These are phyloP conservation scores for Neonectria hederae DNA, from an alignment of 2,329 filamentous ascomycete species.

Conservation along the genomic window DNA sequence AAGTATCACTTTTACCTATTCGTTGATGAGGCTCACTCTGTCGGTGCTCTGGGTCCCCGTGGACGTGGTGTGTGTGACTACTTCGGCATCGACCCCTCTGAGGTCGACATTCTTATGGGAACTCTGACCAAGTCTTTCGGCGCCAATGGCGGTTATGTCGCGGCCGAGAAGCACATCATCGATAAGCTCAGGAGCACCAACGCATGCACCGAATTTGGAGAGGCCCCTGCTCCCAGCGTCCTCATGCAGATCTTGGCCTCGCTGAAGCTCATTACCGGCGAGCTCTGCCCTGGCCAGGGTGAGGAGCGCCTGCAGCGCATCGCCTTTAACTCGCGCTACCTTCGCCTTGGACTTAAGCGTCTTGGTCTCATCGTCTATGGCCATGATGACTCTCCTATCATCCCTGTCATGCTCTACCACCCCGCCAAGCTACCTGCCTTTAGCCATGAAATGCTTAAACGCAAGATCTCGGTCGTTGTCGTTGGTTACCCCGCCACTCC, in stretches of 20 bases:
- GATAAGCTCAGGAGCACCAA: constrained; percentile 90
- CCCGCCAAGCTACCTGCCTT: constrained; percentile 99
- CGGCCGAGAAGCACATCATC: constrained; percentile 88
- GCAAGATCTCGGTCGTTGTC: constrained; percentile 97
- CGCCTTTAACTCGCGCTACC: constrained; percentile 97
- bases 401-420: constrained; percentile 93
- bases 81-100: constrained; percentile 86
- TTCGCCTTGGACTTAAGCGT: constrained; percentile 96
- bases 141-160: constrained; percentile 95
- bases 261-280: constrained; percentile 88
- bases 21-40: constrained; percentile 94
- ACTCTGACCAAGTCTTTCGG: constrained; percentile 98
- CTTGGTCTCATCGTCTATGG: constrained; percentile 97
- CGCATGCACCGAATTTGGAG: constrained; percentile 85
- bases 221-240: constrained; percentile 87
- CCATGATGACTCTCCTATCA: constrained; percentile 97
- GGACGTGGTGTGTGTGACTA: constrained; percentile 97
- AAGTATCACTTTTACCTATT: constrained; percentile 98
- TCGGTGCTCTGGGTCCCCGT: constrained; percentile 88
- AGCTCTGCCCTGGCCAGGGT: constrained; percentile 88
- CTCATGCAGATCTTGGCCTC: constrained; percentile 90
- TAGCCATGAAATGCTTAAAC: constrained; percentile 97
- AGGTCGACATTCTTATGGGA: constrained; percentile 97
- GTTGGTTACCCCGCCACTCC: constrained; percentile 98
- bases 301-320: constrained; percentile 95